Conservation (phyloP, 768 basidiomycete genomes). For the Amanita molliuscula region DNA sequence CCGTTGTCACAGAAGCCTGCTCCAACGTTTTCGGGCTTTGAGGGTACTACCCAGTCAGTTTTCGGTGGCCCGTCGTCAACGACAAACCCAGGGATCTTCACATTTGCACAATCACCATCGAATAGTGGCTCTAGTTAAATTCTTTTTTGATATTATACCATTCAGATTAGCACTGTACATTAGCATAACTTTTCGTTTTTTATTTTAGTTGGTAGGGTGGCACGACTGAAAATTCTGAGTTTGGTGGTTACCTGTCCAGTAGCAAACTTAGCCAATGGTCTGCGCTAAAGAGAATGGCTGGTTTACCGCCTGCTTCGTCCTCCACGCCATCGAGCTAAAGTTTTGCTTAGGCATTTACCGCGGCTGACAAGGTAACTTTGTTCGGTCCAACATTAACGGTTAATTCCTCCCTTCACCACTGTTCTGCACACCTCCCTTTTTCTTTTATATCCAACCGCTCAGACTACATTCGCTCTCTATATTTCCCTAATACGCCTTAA, state of each 20-base stretch:
- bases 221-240: not conserved
- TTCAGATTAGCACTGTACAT: constrained; percentile 1
- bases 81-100: not conserved
- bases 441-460: constrained; percentile 5
- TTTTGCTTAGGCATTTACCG: not conserved
- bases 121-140: not conserved
- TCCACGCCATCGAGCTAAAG: not conserved
- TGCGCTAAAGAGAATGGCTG: not conserved
- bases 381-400: not conserved
- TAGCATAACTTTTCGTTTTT: constrained; percentile 1
- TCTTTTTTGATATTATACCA: constrained; percentile 4
- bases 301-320: not conserved
- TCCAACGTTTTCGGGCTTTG: not conserved
- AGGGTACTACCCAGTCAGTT: not conserved
- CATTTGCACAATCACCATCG: not conserved
- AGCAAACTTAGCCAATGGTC: not conserved
- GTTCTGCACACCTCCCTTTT: not conserved
- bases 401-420: not conserved
- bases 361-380: constrained; percentile 3
- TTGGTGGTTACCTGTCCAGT: not conserved
- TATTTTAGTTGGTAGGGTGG: not conserved
- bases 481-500: constrained; percentile 2
- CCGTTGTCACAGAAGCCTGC: not conserved
- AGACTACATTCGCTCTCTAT: constrained; percentile 5
- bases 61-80: not conserved